Base-by-base conservation (phyloP, 2,329 filamentous ascomycete species). In the Alternaria ethzedia region DNA sequence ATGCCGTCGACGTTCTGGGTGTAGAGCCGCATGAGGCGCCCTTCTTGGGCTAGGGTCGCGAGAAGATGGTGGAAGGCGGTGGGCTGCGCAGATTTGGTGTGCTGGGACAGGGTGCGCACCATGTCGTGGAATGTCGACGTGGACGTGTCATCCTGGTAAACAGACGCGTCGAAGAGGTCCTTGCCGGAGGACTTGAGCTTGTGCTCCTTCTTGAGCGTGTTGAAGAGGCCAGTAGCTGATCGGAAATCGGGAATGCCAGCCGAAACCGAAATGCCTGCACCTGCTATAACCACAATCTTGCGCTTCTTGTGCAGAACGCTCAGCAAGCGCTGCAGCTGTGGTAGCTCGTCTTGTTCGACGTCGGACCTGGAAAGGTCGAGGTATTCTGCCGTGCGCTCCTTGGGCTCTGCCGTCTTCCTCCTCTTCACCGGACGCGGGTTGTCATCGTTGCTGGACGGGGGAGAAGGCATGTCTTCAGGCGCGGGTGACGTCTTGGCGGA, bases 221-320 rank as follows among this genome's bases (percentile, higher is more conserved):
- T 91, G 82, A 99, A 99, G 4, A 99, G 87, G 54, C 96, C 96
- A 63, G 90, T 91, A 11, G 92, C 90, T 6, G 96, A 99, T 69
- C 96, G 93, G 76, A 99, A 99, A 80, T 99, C 96, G 72, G 96
- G 96, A 74, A 99, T 96, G 67, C 96, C 96, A 71, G 96, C 95
- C 57, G 95, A 95, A 55, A 97, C 96, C 43, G 96, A 98, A 74
- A 99, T 99, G 66, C 96, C 96, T 68, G 96, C 96, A 62, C 96
- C 96, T 50, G 95, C 96, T 78, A 99, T 92, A 55, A 98, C 93
- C 32, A 99, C 93, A 77, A 99, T 97, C 83, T 97, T 97, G 82
- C 94, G 92, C 84, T 96, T 96, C 76, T 92, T 94, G 74, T 91
- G 90, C 59, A 99, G 81, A 23, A 90, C 90, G 46, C 89, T 87